phyloP scores from a whole-genome alignment of 306 rosid species.

The Gastrolobium bilobum region DNA sequence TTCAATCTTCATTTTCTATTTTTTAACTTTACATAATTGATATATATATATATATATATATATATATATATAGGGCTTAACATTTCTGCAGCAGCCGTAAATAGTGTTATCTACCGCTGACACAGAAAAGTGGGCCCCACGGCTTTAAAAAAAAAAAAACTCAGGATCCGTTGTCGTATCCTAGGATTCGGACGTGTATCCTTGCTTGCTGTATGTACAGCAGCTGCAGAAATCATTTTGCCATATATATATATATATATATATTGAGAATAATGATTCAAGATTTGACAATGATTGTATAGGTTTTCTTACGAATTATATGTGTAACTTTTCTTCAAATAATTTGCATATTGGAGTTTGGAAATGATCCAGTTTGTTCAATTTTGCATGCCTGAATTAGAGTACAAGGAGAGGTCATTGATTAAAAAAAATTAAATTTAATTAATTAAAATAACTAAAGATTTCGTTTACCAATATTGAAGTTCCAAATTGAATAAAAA shows the following conservation, averaged over 20 bases:
- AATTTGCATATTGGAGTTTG: slow-evolving; percentile 21
- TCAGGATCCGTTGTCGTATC: no score
- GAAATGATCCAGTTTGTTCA: slow-evolving; percentile 2
- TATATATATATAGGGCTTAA: no score
- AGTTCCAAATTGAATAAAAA: not conserved
- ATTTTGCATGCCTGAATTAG: not conserved
- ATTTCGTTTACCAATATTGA: not conserved
- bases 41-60: no score
- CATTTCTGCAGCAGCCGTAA: no score
- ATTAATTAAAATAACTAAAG: not conserved
- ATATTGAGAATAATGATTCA: not conserved
- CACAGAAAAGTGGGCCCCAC: no score
- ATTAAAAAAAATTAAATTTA: not conserved
- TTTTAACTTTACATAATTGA: no score
- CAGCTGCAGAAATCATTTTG: no score
- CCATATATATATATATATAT: no score
- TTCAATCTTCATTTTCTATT: not conserved
- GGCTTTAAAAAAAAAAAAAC: no score
- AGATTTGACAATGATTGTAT: not conserved
- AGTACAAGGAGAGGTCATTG: not conserved
- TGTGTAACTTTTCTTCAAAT: slow-evolving; percentile 4
- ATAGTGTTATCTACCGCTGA: no score
- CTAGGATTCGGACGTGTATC: no score
- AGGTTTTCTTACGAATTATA: not conserved
- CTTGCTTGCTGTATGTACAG: no score